These are phyloP conservation scores for Cryphonectria parasitica DNA, from an alignment of 2,329 filamentous ascomycete genomes.

Conservation along the genomic window DNA sequence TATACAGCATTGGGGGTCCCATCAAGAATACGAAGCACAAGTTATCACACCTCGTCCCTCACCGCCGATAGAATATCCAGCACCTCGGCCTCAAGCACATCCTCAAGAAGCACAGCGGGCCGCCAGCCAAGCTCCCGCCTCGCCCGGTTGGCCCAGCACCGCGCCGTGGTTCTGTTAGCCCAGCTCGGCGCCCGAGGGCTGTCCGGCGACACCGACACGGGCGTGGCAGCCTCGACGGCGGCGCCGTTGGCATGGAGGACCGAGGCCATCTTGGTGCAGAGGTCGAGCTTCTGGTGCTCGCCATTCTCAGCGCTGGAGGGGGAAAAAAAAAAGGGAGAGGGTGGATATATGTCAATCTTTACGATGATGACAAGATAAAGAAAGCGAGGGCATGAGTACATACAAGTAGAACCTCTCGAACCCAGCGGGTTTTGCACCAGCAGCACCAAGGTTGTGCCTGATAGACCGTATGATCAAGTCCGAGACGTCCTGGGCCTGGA, in stretches of 20 bases:
- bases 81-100: slow-evolving; percentile 2
- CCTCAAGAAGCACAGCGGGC: neutral
- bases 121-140: neutral
- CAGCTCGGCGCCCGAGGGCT: slow-evolving; percentile 2
- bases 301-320: slow-evolving; percentile 8
- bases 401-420: slow-evolving; percentile 18
- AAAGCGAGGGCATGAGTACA: neutral
- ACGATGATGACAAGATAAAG: neutral
- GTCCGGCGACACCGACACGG: slow-evolving; percentile 3
- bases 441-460: neutral
- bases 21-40: too few relatives aligned
- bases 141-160: slow-evolving; percentile 10
- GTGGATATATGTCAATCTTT: too few relatives aligned
- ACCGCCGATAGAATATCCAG: slow-evolving; percentile 17
- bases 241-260: slow-evolving; percentile 9
- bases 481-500: slow-evolving; percentile 12
- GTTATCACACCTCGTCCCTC: neutral
- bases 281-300: slow-evolving; percentile 17
- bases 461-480: slow-evolving; percentile 8
- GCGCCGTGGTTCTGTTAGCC: slow-evolving; percentile 1
- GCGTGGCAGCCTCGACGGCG: neutral
- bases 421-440: slow-evolving; percentile 6
- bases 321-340: neutral
- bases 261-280: slow-evolving; percentile 14
- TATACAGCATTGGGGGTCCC: too few relatives aligned